Percentiles rank a stretch among this genome's conserved stretches.
Conservation (phyloP, 2,329 filamentous ascomycete genomes). For the Neurospora crassa region DNA sequence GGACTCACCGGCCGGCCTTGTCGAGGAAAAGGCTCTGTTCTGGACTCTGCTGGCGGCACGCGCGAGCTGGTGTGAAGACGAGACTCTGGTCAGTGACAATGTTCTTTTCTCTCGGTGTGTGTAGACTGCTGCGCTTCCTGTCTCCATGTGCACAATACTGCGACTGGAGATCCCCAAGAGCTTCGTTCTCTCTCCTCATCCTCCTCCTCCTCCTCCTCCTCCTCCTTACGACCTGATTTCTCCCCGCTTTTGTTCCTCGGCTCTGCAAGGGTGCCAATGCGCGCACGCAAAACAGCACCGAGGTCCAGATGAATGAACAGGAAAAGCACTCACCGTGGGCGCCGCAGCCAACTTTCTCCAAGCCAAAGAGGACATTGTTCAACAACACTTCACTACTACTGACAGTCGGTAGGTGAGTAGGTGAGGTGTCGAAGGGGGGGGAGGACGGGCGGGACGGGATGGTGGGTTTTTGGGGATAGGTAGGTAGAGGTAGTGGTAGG, state of each 20-base stretch:
- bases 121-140: neutral
- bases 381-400: constrained; percentile 14
- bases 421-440: neutral
- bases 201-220: neutral
- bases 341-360: constrained; percentile 50
- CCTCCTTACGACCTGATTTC: neutral
- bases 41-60: constrained; percentile 49
- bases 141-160: neutral
- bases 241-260: neutral
- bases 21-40: constrained; percentile 76
- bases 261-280: neutral
- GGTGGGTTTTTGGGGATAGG: constrained; percentile 15
- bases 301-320: neutral
- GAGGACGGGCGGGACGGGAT: constrained; percentile 19
- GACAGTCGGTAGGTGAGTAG: constrained; percentile 8
- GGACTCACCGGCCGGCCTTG: constrained; percentile 63
- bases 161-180: neutral
- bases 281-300: constrained; percentile 1
- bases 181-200: neutral
- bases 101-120: neutral
- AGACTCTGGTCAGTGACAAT: constrained; percentile 16
- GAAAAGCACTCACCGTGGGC: constrained; percentile 40
- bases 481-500: constrained; percentile 1
- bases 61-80: constrained; percentile 42
- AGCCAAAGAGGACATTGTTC: constrained; percentile 51